Percentiles rank a stretch among this genome's conserved stretches.
Evolutionary conservation across 2,329 filamentous ascomycete genomes (phyloP).

Genomic region (Cephalotrichum gorgonifer): DNA sequence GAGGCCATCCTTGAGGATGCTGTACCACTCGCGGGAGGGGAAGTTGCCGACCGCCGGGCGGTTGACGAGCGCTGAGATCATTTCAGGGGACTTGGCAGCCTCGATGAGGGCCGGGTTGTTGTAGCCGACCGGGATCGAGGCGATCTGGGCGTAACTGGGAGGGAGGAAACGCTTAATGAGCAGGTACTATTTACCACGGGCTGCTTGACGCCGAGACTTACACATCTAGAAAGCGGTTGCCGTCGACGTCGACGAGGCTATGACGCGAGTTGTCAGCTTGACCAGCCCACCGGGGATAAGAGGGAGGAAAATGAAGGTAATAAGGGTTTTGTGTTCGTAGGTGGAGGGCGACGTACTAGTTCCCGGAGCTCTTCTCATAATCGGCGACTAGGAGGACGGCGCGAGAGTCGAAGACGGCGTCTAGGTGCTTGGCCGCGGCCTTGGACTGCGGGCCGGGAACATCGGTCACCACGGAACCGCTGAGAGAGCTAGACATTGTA

Average conservation of each 20-base stretch:
- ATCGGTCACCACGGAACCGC: conserved; percentile 33
- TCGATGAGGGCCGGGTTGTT: conserved; percentile 61
- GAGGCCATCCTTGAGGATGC: conserved; percentile 60
- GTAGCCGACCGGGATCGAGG: conserved; percentile 75
- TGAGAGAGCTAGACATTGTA: neutral
- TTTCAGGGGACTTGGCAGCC: conserved; percentile 58
- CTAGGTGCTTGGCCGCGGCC: conserved; percentile 57
- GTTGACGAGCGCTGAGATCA: conserved; percentile 66
- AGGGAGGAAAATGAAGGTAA: too few relatives aligned
- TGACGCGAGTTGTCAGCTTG: neutral
- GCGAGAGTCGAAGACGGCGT: conserved; percentile 74
- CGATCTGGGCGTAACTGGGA: conserved; percentile 64
- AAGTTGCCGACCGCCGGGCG: conserved; percentile 74
- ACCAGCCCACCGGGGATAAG: too few relatives aligned
- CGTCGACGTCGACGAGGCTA: conserved; percentile 55
- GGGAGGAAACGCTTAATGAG: neutral
- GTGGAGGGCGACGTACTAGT: conserved; percentile 41
- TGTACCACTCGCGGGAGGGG: conserved; percentile 63
- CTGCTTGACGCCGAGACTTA: conserved; percentile 33
- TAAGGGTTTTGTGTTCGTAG: neutral
- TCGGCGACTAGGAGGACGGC: conserved; percentile 76
- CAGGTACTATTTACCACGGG: neutral
- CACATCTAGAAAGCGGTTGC: conserved; percentile 64
- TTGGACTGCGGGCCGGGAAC: conserved; percentile 71
- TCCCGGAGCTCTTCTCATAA: conserved; percentile 65